Conservation (phyloP, 257 asterid genomes). For the Nicotiana tabacum region DNA sequence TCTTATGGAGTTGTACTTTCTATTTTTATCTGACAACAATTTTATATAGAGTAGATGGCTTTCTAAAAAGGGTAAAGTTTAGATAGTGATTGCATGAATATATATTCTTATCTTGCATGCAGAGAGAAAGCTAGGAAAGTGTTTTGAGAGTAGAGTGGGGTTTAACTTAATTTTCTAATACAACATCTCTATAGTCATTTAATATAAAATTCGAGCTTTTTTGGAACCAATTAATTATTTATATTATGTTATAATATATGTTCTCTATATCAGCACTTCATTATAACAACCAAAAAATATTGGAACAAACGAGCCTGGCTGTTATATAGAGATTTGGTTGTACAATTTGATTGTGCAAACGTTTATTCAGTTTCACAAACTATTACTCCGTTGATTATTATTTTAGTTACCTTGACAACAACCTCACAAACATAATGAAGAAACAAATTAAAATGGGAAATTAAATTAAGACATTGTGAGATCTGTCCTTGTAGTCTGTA, state of each 20-base stretch:
- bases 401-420: not conserved
- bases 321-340: no score
- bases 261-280: no score
- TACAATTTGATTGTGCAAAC: no score
- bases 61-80: not conserved
- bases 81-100: conserved; percentile 22
- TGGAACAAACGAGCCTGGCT: no score
- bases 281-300: no score
- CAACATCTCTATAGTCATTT: no score
- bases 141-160: not conserved
- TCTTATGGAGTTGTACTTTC: conserved; percentile 7
- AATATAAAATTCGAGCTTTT: no score
- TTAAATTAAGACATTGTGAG: not conserved
- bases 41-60: not conserved
- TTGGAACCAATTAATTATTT: no score
- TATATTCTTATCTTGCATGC: conserved; percentile 68
- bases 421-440: not conserved
- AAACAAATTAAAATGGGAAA: not conserved
- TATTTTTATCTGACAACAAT: not conserved
- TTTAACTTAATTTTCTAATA: not conserved
- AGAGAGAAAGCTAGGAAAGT: not conserved
- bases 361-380: no score
- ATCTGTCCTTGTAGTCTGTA: not conserved
- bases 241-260: no score
- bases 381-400: not conserved